phyloP scores from a whole-genome alignment of 2,329 filamentous ascomycete species.

The Trichoderma asperellum region DNA sequence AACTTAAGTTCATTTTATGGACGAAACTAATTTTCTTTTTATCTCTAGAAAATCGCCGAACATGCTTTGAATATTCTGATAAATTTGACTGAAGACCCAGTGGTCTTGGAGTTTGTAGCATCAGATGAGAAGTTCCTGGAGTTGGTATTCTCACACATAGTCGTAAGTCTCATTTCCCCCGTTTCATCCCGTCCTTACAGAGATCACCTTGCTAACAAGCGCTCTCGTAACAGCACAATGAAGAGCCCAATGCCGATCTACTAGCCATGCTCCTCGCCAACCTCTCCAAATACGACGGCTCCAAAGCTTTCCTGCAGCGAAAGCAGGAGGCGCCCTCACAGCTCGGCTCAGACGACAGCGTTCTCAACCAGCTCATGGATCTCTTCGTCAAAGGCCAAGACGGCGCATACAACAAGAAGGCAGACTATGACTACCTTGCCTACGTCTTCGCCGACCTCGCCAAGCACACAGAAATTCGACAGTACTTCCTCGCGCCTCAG shows the following conservation, averaged over 20 bases:
- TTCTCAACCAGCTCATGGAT: slow-evolving; percentile 90
- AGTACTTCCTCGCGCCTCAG: slow-evolving; percentile 75
- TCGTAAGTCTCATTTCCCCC: slow-evolving; percentile 55
- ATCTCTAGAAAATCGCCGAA: slow-evolving; percentile 77
- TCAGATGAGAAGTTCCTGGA: slow-evolving; percentile 83
- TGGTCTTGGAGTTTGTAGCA: slow-evolving; percentile 72
- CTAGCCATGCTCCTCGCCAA: slow-evolving; percentile 93
- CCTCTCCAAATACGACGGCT: slow-evolving; percentile 75
- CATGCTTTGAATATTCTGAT: slow-evolving; percentile 90
- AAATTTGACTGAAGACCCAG: slow-evolving; percentile 77
- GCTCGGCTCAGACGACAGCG: slow-evolving; percentile 72
- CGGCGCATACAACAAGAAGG: slow-evolving; percentile 79
- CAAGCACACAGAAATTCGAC: slow-evolving; percentile 74
- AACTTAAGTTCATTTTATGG: neutral
- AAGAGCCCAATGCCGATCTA: slow-evolving; percentile 82
- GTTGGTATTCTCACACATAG: slow-evolving; percentile 71
- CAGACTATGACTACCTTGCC: slow-evolving; percentile 88
- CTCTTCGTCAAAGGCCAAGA: slow-evolving; percentile 92
- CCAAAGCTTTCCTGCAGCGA: slow-evolving; percentile 70
- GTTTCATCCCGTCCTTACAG: neutral
- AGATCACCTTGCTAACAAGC: neutral
- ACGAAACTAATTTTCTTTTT: neutral
- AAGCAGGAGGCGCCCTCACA: slow-evolving; percentile 70
- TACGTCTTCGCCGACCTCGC: slow-evolving; percentile 94
- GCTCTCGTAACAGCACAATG: slow-evolving; percentile 57